phyloP scores from a whole-genome alignment of 768 basidiomycete species.

The Mycena alexandri region DNA sequence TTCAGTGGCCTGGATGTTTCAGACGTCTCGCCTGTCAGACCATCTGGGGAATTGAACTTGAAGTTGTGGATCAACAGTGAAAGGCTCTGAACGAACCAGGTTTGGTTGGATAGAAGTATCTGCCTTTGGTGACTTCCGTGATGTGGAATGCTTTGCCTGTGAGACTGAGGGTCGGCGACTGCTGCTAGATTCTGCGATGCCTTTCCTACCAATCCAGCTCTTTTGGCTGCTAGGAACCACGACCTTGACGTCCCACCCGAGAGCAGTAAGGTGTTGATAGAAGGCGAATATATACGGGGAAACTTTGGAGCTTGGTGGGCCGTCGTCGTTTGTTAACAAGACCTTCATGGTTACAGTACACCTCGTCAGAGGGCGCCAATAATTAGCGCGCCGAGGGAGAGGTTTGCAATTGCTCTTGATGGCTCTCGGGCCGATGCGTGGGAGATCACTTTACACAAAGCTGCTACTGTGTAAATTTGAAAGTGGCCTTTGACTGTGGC shows the following conservation, averaged over 20 bases:
- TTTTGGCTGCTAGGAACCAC: conserved; percentile 85
- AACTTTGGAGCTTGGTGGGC: conserved; percentile 73
- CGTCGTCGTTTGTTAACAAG: conserved; percentile 81
- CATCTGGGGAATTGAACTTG: conserved; percentile 54
- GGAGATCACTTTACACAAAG: too few relatives aligned
- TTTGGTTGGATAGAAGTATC: conserved; percentile 81
- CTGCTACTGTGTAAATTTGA: too few relatives aligned
- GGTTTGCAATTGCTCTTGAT: too few relatives aligned
- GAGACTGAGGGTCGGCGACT: conserved; percentile 5
- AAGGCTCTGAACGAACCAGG: conserved; percentile 53
- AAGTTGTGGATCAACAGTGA: conserved; percentile 4
- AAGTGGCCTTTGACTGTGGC: too few relatives aligned
- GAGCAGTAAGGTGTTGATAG: conserved; percentile 62
- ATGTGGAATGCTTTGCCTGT: conserved; percentile 87
- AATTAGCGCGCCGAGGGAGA: too few relatives aligned
- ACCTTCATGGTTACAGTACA: too few relatives aligned
- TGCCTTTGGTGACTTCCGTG: conserved; percentile 75
- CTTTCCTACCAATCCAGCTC: conserved; percentile 83
- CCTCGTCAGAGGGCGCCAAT: too few relatives aligned
- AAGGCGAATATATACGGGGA: conserved; percentile 85
- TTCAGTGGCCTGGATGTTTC: conserved; percentile 72
- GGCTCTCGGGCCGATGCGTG: too few relatives aligned
- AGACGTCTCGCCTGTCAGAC: conserved; percentile 74
- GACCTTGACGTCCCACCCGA: conserved; percentile 65
- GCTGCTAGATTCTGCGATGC: background rate